phyloP scores from a whole-genome alignment of 305 asterid species.

The Fraxinus sp. region DNA sequence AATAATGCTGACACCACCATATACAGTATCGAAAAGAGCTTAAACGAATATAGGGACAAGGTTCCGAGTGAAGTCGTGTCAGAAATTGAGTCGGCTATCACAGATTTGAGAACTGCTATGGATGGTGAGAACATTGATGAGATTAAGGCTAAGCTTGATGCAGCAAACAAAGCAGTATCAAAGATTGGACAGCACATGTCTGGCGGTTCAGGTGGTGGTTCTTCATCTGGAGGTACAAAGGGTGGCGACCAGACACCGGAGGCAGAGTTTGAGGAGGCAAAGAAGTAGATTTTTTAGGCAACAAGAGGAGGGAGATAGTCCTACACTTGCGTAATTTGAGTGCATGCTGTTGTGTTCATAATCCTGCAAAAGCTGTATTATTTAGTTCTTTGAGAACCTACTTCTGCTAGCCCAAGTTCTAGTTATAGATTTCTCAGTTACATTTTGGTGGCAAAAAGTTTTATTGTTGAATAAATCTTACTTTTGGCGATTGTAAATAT shows the following conservation, averaged over 20 bases:
- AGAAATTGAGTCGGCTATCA: background rate
- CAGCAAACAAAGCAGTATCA: background rate
- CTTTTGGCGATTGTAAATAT: background rate
- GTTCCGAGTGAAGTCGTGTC: background rate
- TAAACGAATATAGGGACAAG: background rate
- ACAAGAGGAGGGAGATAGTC: background rate
- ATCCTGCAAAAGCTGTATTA: background rate
- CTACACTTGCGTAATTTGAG: background rate
- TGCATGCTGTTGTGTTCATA: background rate
- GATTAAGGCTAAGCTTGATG: background rate
- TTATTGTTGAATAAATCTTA: background rate
- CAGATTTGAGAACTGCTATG: background rate
- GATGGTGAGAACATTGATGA: background rate
- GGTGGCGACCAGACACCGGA: background rate
- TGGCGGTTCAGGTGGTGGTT: background rate
- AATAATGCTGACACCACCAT: background rate
- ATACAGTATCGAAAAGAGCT: background rate
- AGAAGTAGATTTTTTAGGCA: background rate
- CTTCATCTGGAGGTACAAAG: background rate
- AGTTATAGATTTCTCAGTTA: background rate
- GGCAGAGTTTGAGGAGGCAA: background rate
- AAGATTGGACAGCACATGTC: background rate
- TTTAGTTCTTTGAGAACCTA: too few relatives aligned
- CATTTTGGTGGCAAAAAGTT: background rate
- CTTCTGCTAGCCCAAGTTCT: background rate